phyloP scores from a whole-genome alignment of 2,329 filamentous ascomycete genomes.

The Alternaria metachromatica region DNA sequence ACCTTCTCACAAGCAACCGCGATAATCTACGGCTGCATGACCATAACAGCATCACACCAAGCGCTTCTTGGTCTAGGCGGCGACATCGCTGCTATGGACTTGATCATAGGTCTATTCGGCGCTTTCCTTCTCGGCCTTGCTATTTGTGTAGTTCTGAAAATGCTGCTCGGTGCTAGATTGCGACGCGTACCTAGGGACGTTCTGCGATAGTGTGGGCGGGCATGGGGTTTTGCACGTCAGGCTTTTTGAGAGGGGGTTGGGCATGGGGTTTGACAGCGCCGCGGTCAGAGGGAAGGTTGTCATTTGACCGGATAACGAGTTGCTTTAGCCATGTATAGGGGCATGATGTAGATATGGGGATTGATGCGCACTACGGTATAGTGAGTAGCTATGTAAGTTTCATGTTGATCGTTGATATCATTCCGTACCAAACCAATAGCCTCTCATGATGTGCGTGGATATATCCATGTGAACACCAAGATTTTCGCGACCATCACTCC shows the following conservation, averaged over 20 bases:
- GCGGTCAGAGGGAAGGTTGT: no score
- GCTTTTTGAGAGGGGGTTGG: rapidly evolving
- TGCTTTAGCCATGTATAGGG: not conserved
- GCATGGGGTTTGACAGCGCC: no score
- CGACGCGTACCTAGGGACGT: rapidly evolving
- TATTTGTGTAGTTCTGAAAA: rapidly evolving
- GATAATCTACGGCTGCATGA: not conserved
- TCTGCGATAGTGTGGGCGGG: not conserved
- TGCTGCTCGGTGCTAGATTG: not conserved
- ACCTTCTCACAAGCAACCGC: not conserved
- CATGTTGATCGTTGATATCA: no score
- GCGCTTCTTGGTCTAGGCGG: not conserved
- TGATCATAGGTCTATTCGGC: not conserved
- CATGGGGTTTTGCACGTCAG: rapidly evolving
- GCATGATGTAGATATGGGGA: not conserved
- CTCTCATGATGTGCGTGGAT: no score
- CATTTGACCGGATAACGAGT: not conserved
- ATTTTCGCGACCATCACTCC: no score
- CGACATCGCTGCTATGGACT: not conserved
- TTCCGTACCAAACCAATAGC: no score
- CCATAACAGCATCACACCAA: not conserved
- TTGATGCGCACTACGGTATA: not conserved
- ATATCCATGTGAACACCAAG: no score
- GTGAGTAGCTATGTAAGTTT: no score
- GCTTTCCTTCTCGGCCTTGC: not conserved